Conservation (phyloP, 75 land plant species). For the Picea sitchensis region DNA sequence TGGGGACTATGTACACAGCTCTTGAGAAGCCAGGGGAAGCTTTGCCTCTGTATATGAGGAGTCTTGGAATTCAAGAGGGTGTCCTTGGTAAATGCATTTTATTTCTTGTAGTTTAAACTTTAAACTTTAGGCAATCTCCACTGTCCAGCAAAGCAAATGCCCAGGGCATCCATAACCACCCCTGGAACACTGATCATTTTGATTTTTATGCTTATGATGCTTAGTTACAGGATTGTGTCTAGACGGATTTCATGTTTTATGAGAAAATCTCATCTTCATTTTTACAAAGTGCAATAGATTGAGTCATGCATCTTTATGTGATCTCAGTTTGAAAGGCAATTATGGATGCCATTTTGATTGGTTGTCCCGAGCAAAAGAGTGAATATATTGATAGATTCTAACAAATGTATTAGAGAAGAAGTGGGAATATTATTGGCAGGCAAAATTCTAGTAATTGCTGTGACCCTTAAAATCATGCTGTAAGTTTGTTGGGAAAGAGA, state of each 20-base stretch:
- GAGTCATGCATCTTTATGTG: not conserved
- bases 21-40: conserved; percentile 69
- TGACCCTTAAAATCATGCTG: too few relatives aligned
- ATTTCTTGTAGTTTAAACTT: not conserved
- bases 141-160: not conserved
- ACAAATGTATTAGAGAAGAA: too few relatives aligned
- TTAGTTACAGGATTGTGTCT: not conserved
- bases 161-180: too few relatives aligned
- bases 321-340: not conserved
- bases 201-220: not conserved
- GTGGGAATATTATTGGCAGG: too few relatives aligned
- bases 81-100: conserved; percentile 44
- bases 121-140: not conserved
- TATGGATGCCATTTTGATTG: not conserved
- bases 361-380: not conserved
- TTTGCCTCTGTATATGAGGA: conserved; percentile 37
- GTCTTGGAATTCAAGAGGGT: conserved; percentile 50
- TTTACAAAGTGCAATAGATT: not conserved
- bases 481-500: too few relatives aligned
- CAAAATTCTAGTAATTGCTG: too few relatives aligned
- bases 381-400: too few relatives aligned
- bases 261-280: conserved; percentile 1
- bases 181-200: too few relatives aligned
- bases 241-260: not conserved
- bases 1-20: conserved; percentile 73